These are phyloP conservation scores for Acorus gramineus DNA, from an alignment of 106 monocot genomes.

Conservation along the genomic window DNA sequence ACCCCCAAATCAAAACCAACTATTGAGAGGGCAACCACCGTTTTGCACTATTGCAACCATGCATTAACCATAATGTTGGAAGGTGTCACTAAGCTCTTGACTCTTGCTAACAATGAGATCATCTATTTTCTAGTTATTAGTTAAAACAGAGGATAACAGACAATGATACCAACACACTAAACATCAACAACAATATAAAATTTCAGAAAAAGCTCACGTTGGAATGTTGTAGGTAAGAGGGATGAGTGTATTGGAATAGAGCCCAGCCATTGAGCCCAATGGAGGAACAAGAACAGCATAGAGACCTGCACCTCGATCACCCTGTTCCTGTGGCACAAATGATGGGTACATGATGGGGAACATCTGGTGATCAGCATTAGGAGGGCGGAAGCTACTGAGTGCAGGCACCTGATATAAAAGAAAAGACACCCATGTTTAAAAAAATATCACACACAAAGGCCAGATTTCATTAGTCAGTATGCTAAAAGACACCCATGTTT, in stretches of 20 bases:
- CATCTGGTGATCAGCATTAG: not conserved
- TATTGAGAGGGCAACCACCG: too few relatives aligned
- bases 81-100: too few relatives aligned
- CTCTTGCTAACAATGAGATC: too few relatives aligned
- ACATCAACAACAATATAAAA: not conserved
- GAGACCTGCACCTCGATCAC: slow-evolving; percentile 33
- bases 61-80: too few relatives aligned
- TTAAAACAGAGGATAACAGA: too few relatives aligned
- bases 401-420: slow-evolving; percentile 4
- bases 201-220: slow-evolving; percentile 19
- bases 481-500: not conserved
- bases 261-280: slow-evolving; percentile 17
- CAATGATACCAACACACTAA: too few relatives aligned
- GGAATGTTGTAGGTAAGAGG: slow-evolving; percentile 34
- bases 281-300: slow-evolving; percentile 38
- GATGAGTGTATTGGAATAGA: slow-evolving; percentile 19
- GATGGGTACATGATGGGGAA: slow-evolving; percentile 5
- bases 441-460: too few relatives aligned
- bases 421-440: not conserved
- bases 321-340: slow-evolving; percentile 15
- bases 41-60: too few relatives aligned
- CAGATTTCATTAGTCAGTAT: too few relatives aligned
- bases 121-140: too few relatives aligned
- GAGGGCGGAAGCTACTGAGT: not conserved
- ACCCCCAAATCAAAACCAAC: too few relatives aligned